Conservation (phyloP, 169 alveolate species). For the Eimeria praecox region DNA sequence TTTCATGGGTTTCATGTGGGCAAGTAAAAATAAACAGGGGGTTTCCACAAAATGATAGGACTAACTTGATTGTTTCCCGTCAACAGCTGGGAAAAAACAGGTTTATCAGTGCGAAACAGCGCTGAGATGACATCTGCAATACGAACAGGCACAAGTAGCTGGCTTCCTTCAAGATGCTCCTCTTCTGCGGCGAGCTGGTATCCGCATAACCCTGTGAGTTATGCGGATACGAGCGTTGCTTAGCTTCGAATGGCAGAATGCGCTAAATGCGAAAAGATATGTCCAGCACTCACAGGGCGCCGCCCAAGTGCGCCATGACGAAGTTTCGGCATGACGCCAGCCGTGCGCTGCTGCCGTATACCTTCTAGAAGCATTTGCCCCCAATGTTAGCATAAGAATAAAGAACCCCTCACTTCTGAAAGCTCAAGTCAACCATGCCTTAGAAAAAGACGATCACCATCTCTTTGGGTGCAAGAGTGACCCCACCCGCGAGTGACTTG, state of each 20-base stretch:
- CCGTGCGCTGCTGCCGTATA: constrained; percentile 65
- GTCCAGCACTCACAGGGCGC: constrained; percentile 53
- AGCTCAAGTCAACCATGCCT: background rate
- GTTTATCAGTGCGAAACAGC: constrained; percentile 33
- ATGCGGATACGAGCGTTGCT: background rate
- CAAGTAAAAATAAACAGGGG: background rate
- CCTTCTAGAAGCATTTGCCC: constrained; percentile 37
- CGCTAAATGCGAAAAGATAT: constrained; percentile 51
- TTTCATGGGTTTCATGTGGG: background rate
- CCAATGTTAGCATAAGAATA: constrained; percentile 18
- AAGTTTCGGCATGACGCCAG: constrained; percentile 63
- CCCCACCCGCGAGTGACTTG: background rate
- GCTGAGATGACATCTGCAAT: constrained; percentile 62
- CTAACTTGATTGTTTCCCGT: constrained; percentile 63
- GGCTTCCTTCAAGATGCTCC: constrained; percentile 9
- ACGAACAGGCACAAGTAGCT: constrained; percentile 54
- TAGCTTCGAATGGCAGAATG: constrained; percentile 15
- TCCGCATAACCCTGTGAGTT: background rate
- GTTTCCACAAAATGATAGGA: background rate
- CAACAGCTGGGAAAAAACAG: constrained; percentile 48
- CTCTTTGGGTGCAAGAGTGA: background rate
- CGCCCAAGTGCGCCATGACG: constrained; percentile 69
- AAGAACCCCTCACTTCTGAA: background rate
- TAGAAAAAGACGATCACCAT: background rate
- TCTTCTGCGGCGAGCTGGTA: background rate